Percentiles rank a stretch among this genome's conserved stretches.
phyloP scores from a whole-genome alignment of 2,329 filamentous ascomycete genomes.

The Xylaria sp. region DNA sequence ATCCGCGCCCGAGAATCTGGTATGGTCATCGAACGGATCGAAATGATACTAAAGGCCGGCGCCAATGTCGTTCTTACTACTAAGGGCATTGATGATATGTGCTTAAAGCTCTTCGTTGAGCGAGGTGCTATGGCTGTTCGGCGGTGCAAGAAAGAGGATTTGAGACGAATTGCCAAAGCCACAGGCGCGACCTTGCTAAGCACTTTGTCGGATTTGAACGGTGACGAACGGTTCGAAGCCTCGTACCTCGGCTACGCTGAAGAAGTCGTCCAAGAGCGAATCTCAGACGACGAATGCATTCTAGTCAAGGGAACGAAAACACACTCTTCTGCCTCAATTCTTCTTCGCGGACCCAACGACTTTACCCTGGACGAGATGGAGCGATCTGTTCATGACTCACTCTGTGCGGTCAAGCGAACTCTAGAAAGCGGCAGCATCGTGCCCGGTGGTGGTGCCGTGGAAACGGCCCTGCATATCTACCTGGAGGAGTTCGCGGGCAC shows the following conservation, averaged over 20 bases:
- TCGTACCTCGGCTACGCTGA: constrained; percentile 91
- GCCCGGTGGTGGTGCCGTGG: constrained; percentile 93
- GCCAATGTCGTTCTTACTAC: constrained; percentile 97
- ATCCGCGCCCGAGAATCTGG: constrained; percentile 92
- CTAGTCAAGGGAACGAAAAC: constrained; percentile 95
- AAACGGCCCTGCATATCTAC: constrained; percentile 99
- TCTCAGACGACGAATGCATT: constrained; percentile 99
- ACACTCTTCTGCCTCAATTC: constrained; percentile 93
- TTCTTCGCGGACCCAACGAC: constrained; percentile 94
- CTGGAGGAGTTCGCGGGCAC: constrained; percentile 98
- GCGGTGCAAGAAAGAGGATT: constrained; percentile 98
- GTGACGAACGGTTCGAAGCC: constrained; percentile 94
- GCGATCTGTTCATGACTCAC: constrained; percentile 94
- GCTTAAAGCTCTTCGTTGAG: constrained; percentile 93
- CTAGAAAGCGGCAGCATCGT: constrained; percentile 97
- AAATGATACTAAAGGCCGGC: constrained; percentile 97
- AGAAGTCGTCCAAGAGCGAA: constrained; percentile 97
- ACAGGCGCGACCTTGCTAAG: constrained; percentile 93
- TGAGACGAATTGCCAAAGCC: constrained; percentile 93
- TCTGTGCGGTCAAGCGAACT: constrained; percentile 96
- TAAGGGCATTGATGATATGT: constrained; percentile 97
- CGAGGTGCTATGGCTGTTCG: constrained; percentile 94
- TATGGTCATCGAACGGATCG: constrained; percentile 91
- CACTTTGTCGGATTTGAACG: constrained; percentile 94
- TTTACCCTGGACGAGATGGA: constrained; percentile 99